These are phyloP conservation scores for Paraglomus occultum DNA, from an alignment of 192 early-diverging fungal genomes.

Conservation along the genomic window DNA sequence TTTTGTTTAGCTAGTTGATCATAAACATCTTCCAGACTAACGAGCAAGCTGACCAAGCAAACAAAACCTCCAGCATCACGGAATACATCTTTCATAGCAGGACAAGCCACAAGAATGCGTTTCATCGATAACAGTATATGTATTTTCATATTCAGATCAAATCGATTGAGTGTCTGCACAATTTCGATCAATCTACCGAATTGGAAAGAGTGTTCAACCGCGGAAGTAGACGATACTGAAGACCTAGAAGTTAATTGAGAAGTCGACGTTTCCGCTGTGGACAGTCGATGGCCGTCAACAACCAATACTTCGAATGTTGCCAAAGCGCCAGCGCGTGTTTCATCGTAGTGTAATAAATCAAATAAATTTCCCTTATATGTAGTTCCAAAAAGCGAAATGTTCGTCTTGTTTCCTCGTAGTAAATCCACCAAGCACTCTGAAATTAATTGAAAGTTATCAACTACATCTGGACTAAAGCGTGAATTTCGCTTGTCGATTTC, in stretches of 20 bases:
- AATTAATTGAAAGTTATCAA: slow-evolving; percentile 55
- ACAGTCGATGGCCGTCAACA: slow-evolving; percentile 40
- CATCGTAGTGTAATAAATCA: slow-evolving; percentile 52
- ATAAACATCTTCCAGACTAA: slow-evolving; percentile 54
- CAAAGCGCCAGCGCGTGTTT: slow-evolving; percentile 51
- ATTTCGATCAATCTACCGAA: slow-evolving; percentile 59
- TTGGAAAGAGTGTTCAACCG: slow-evolving; percentile 40
- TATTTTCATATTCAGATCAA: slow-evolving; percentile 56
- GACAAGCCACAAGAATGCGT: slow-evolving; percentile 46
- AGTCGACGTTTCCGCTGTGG: slow-evolving; percentile 20
- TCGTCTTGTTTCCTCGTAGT: slow-evolving; percentile 38
- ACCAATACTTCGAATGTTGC: slow-evolving; percentile 49
- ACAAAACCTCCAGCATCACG: slow-evolving; percentile 59
- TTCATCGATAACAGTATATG: slow-evolving; percentile 54
- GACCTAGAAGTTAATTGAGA: slow-evolving; percentile 19
- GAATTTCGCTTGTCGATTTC: slow-evolving; percentile 25
- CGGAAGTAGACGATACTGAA: slow-evolving; percentile 28
- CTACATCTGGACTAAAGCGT: slow-evolving; percentile 46
- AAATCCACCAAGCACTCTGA: slow-evolving; percentile 49
- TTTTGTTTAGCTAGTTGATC: slow-evolving; percentile 3
- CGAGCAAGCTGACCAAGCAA: slow-evolving; percentile 55
- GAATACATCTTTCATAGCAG: slow-evolving; percentile 54
- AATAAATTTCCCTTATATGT: slow-evolving; percentile 56
- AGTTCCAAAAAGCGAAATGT: slow-evolving; percentile 47
- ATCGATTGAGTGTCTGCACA: slow-evolving; percentile 48